Base-by-base conservation (phyloP, 148 eudicot genomes). In the Talinum fruticosum region DNA sequence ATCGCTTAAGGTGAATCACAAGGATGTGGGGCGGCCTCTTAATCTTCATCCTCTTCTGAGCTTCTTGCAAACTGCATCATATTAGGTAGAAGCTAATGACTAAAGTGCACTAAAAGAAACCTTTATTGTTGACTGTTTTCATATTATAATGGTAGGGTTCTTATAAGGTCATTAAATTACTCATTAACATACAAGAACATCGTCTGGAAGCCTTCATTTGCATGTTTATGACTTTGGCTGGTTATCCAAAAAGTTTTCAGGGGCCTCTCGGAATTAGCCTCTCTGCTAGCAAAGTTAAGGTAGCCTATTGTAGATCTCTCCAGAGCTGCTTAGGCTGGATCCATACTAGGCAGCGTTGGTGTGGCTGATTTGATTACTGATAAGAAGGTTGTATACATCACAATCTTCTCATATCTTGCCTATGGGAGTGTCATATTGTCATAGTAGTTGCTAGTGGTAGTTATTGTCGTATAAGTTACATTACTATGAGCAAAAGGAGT, bases 1-100 rank as follows among this genome's bases (percentile, higher is more conserved):
- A 92, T 12, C 97, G 85, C 84, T 92, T 92, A 61, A 92, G 76
- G 83, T 92, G 97, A 71, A 92, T 92, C 64, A 92, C 97, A 32
- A 92, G 89, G 74, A 92, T 85, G 72, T 87, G 94, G 19, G 97
- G 97, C 18, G 97, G 86, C 79, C 89, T 92, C 81, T 90, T 92
- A 65, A 92, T 92, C 94, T 92, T 90, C 97, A 92, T 92, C 80
- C 97, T 88, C 86, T 92, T 92, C 73, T 92, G 97, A 4, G 97
- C 97, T 84, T 92, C 97, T 83, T 92, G 97, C 80, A 92, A 84
- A 76, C 97, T 92, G 88, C 72, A 80, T 10, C 16, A n/a, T n/a
- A 64, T 24, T n/a, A 75, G 54, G 29, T 72, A 33, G 37, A 54
- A 35, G 35, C 33, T 13, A 26, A 10, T 69, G 44, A 71, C 21